phyloP scores from a whole-genome alignment of 2,329 filamentous ascomycete species.

The Alternaria alternata region DNA sequence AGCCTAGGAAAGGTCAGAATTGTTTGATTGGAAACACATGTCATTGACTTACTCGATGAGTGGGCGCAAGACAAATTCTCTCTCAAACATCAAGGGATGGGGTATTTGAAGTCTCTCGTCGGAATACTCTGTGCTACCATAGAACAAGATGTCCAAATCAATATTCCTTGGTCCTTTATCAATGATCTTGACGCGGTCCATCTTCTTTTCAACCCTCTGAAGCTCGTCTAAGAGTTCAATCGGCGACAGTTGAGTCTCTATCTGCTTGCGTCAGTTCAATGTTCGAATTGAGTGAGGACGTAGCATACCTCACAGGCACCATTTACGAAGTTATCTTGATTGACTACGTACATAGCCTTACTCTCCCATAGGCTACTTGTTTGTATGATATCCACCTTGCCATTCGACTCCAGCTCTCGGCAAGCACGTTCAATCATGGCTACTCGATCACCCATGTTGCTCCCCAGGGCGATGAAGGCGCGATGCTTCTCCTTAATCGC shows the following conservation, averaged over 20 bases:
- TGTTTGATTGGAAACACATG: background rate
- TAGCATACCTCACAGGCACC: constrained; percentile 84
- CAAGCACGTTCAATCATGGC: constrained; percentile 86
- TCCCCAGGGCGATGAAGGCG: constrained; percentile 88
- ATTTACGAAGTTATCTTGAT: constrained; percentile 90
- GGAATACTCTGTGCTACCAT: constrained; percentile 71
- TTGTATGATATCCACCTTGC: constrained; percentile 75
- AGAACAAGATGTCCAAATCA: constrained; percentile 89
- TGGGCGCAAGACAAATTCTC: constrained; percentile 92
- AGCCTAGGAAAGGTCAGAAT: constrained; percentile 32
- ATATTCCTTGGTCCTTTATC: constrained; percentile 96
- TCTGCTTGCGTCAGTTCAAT: constrained; percentile 58
- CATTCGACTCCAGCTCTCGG: constrained; percentile 71
- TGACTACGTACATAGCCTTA: constrained; percentile 92
- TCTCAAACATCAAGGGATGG: constrained; percentile 83
- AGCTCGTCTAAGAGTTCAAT: constrained; percentile 79
- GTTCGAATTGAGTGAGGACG: background rate
- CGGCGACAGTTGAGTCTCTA: constrained; percentile 80
- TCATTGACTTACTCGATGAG: constrained; percentile 72
- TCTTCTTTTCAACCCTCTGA: constrained; percentile 80
- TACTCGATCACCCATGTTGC: constrained; percentile 88
- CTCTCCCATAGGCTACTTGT: constrained; percentile 96
- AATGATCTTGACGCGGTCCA: constrained; percentile 83
- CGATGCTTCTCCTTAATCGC: constrained; percentile 25
- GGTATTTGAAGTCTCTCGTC: constrained; percentile 82